Evolutionary conservation across 225 moss, liverwort and hornwort genomes (phyloP), one percentile per base, ranked within the genome.

Genomic region (Physcomitrellopsis africana): DNA sequence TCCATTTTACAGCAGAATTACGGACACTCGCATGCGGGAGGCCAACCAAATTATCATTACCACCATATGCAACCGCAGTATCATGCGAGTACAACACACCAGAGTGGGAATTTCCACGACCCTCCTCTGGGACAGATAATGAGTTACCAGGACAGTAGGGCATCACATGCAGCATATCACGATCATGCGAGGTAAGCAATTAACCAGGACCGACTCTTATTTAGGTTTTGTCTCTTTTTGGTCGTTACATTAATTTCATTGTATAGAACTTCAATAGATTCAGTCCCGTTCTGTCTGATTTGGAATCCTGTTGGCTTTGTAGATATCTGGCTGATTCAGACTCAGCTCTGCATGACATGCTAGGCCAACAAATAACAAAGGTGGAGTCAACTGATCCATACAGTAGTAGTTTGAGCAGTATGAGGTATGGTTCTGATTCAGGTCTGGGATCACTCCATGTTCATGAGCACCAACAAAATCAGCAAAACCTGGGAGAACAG

Each of bases 361-460:
- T 82, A 41, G 84, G 74, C 7, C 79, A 79, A 7, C 74, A 79
- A 44, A 44, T 88, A 5, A 37, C 32, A 37, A 84, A 88, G 61
- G 47, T 72, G 77, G 87, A 85, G 65, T 44, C 80, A 5, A 32
- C n/a, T 11, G 75, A 65, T 16, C 85, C 77, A 11, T 87, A 80
- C 72, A 66, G 27, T 71, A 70, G 63, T 74, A 81, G 48, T 42
- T 51, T 77, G 70, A 79, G 73, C n/a, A 75, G 77, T 44, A 47
- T 85, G 77, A 80, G 82, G 60, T 87, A 80, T 77, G 81, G 74
- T 22, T 71, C 76, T 29, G 85, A 85, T 75, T 52, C 83, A 23
- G 72, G 80, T 37, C 32, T 5, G 22, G 67, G 61, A 20, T 55
- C 77, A 64, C 48, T 79, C 45, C 85, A 75, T 37, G 16, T 74